Evolutionary conservation across 208 protist genomes (phyloP), one percentile per base, ranked within the genome.

Genomic region (Phytomonas serpens): DNA sequence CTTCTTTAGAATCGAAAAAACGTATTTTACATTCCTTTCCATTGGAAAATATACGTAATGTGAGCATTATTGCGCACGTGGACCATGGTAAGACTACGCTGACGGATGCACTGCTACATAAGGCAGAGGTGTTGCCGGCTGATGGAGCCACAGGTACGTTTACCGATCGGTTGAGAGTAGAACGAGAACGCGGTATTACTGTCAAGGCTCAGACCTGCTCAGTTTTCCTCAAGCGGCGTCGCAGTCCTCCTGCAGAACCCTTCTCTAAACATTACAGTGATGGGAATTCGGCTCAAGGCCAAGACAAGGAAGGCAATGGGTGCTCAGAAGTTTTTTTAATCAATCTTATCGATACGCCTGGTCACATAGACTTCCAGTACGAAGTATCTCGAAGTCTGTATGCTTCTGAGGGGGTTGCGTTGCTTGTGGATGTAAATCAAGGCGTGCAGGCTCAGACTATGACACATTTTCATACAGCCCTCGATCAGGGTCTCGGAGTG

Each of bases 361-460:
- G 98, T 1, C 98, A 99, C 83, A 97, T 99, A 0, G 98, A 99
- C 81, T 99, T 99, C 61, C 98, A 98, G 82, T 98, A 99, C 77
- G 89, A 98, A 75, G 93, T 99, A 9, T 97, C 91, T 11, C 89
- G 98, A 64, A 98, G 94, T 42, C 81, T 99, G 16, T 82, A 84
- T 51, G 98, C 98, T 27, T 98, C 87, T 31, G 84, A 97, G 72
- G 93, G 88, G 4, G 95, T 84, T 5, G 61, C 96, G 63, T 78
- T 99, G 61, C 86, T 99, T 4, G 90, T 99, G 7, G 97, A 99
- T 76, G 93, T 89, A 0, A 77, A 80, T 4, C 96, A 97, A 78
- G 92, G 97, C 10, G 86, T 98, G 16, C 88, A 98, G 78, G 98
- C 97, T 61, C 97, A 99, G 79, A 99, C 98, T 3, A 93, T 99